phyloP scores from a whole-genome alignment of 2,329 filamentous ascomycete species.

The Scedosporium dehoogii region DNA sequence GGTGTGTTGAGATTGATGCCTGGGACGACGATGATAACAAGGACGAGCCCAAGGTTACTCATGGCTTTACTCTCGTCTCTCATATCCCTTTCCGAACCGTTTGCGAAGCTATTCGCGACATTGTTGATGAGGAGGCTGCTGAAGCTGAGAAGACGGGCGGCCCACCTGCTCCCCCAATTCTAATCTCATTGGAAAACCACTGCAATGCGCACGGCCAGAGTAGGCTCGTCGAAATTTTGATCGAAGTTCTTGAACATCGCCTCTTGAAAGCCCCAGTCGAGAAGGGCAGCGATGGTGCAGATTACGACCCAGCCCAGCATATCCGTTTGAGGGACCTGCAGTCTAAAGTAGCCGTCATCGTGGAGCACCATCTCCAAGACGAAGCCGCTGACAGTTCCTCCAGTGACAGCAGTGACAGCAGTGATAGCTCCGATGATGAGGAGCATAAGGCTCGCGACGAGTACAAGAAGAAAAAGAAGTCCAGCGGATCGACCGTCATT shows the following conservation, averaged over 20 bases:
- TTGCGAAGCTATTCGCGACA: slow-evolving; percentile 55
- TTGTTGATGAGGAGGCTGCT: slow-evolving; percentile 46
- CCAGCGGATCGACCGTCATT: slow-evolving; percentile 36
- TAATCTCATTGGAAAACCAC: slow-evolving; percentile 60
- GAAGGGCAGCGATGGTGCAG: slow-evolving; percentile 30
- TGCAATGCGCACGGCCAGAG: slow-evolving; percentile 49
- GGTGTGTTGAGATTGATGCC: slow-evolving; percentile 65
- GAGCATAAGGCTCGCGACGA: slow-evolving; percentile 34
- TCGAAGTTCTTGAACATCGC: slow-evolving; percentile 49
- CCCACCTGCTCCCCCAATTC: slow-evolving; percentile 41
- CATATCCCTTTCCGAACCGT: slow-evolving; percentile 55
- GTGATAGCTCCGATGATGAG: slow-evolving; percentile 31
- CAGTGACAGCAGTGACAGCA: slow-evolving; percentile 22
- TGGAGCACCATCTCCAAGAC: slow-evolving; percentile 52
- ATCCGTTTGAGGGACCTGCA: slow-evolving; percentile 50
- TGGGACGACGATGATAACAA: slow-evolving; percentile 55
- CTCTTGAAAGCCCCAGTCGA: slow-evolving; percentile 49
- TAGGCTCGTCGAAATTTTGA: slow-evolving; percentile 55
- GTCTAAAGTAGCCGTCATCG: slow-evolving; percentile 55
- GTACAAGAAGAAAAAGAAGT: slow-evolving; percentile 45
- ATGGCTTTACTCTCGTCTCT: slow-evolving; percentile 59
- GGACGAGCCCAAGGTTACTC: slow-evolving; percentile 60
- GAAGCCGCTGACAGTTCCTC: slow-evolving; percentile 28
- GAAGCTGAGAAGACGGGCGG: slow-evolving; percentile 23
- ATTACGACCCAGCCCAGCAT: slow-evolving; percentile 33